Conservation (phyloP, 176 grass and related monocot species). For the barley (Hordeum vulgare) region MorexV3_pseudomolecules_assembly NC_058523.1:383832587-383833086, state of each 20-base stretch:
- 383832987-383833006: neutral
- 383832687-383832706: constrained; percentile 1
- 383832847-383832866: neutral
- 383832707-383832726: constrained; percentile 5
- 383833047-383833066: constrained; percentile 7
- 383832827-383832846: neutral
- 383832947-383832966: neutral
- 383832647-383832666: neutral
- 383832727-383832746: neutral
- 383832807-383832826: constrained; percentile 1
- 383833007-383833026: neutral
- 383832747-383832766: neutral
- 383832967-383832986: neutral
- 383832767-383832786: neutral
- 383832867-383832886: neutral
- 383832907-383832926: neutral
- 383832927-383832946: neutral
- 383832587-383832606: constrained; percentile 13
- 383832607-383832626: constrained; percentile 19
- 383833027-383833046: neutral
- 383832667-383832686: constrained; percentile 5
- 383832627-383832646: constrained; percentile 20
- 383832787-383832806: constrained; percentile 6
- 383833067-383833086: neutral
- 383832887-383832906: neutral